Evolutionary conservation across 1,284 basidiomycete species (phyloP).

Genomic region (Puccinia coronata): DNA sequence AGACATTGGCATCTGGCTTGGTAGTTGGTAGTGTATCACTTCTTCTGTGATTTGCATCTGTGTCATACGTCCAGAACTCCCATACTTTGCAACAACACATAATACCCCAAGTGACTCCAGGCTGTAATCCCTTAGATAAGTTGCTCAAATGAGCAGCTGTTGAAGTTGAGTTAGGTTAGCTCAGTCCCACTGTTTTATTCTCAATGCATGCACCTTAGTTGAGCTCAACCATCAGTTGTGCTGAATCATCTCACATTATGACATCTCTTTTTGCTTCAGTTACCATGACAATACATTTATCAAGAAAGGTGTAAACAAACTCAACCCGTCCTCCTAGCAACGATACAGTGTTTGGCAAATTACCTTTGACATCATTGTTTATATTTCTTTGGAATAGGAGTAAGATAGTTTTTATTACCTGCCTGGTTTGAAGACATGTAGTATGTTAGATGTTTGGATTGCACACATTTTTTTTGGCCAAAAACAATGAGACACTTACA

Average conservation of each 20-base stretch:
- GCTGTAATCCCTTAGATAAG: not conserved
- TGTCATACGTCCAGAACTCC: slow-evolving; percentile 7
- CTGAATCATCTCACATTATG: not conserved
- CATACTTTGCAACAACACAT: not conserved
- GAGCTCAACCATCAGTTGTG: slow-evolving; percentile 9
- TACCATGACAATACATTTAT: not conserved
- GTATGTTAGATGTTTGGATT: not conserved
- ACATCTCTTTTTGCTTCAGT: not conserved
- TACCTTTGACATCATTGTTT: not conserved
- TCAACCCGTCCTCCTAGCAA: not conserved
- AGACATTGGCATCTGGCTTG: not conserved
- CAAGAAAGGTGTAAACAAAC: not conserved
- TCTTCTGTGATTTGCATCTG: not conserved
- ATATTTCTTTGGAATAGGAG: not conserved
- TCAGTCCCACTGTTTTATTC: not conserved
- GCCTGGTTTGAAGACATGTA: not conserved
- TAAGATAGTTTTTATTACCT: slow-evolving; percentile 12
- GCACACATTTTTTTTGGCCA: not conserved
- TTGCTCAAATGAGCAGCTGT: not conserved
- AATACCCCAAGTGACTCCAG: not conserved
- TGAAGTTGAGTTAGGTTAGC: not conserved
- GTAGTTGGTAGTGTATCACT: slow-evolving; percentile 4
- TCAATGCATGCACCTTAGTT: not conserved
- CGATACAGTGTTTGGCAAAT: not conserved
- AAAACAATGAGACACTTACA: not conserved